Percentiles rank a stretch among this genome's conserved stretches.
Evolutionary conservation across 192 early-diverging fungal species (phyloP).

Genomic region (Thamnidium elegans): DNA sequence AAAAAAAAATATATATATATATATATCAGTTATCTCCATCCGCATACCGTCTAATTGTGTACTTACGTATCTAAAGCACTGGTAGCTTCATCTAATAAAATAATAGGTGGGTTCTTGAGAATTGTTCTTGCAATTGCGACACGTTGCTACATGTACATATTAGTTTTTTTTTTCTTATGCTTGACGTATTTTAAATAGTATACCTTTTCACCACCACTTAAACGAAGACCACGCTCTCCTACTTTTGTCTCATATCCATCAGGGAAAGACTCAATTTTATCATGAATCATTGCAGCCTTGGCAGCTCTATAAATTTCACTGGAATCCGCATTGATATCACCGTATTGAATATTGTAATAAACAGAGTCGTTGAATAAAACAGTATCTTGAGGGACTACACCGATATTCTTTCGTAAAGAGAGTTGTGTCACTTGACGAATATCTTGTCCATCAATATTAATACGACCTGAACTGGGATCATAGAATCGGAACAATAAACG

Average conservation of each 20-base stretch:
- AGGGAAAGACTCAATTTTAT: slow-evolving; percentile 71
- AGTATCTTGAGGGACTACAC: slow-evolving; percentile 94
- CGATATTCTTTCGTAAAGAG: slow-evolving; percentile 78
- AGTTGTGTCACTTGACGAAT: slow-evolving; percentile 61
- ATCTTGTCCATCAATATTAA: slow-evolving; percentile 86
- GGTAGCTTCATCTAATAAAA: slow-evolving; percentile 91
- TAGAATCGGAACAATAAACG: slow-evolving; percentile 90
- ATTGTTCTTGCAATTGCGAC: slow-evolving; percentile 84
- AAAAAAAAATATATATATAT: slow-evolving; percentile 22
- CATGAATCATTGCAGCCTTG: slow-evolving; percentile 77
- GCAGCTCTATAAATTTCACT: slow-evolving; percentile 70
- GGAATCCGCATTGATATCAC: slow-evolving; percentile 61
- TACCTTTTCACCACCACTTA: slow-evolving; percentile 89
- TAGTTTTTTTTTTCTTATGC: background rate
- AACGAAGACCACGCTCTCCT: slow-evolving; percentile 69
- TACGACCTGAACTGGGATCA: slow-evolving; percentile 76
- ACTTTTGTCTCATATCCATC: slow-evolving; percentile 70
- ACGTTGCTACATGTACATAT: slow-evolving; percentile 60
- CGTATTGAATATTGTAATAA: slow-evolving; percentile 93
- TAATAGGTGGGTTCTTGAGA: slow-evolving; percentile 60
- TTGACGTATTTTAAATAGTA: background rate
- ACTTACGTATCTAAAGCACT: slow-evolving; percentile 80
- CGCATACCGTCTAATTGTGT: slow-evolving; percentile 55
- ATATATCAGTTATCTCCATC: slow-evolving; percentile 27
- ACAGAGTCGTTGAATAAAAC: slow-evolving; percentile 96